Conservation (phyloP, 345 rosid genomes). For the Eucalyptus decipiens region DNA sequence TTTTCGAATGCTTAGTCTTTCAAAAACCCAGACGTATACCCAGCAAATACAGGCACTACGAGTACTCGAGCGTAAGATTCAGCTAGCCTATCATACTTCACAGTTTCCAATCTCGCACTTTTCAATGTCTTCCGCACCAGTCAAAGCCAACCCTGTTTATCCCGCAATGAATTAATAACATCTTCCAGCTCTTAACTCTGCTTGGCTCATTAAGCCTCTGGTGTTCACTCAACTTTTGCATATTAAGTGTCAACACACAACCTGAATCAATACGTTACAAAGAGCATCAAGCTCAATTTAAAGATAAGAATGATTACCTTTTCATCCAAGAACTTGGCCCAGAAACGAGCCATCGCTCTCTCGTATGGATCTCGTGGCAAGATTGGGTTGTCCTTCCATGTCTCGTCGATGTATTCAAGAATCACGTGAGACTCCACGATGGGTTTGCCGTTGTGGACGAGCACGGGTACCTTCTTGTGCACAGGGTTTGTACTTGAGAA, state of each 20-base stretch:
- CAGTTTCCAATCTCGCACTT: not conserved
- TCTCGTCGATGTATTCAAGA: too few relatives aligned
- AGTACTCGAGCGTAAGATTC: too few relatives aligned
- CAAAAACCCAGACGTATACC: not conserved
- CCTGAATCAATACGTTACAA: not conserved
- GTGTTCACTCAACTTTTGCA: not conserved
- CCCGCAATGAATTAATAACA: not conserved
- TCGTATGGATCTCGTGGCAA: too few relatives aligned
- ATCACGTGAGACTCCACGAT: too few relatives aligned
- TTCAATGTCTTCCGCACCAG: not conserved
- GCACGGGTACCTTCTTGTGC: too few relatives aligned
- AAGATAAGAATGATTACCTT: too few relatives aligned
- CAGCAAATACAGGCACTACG: not conserved
- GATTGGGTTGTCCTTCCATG: too few relatives aligned
- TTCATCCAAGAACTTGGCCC: too few relatives aligned
- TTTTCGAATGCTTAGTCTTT: not conserved
- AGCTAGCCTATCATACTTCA: not conserved
- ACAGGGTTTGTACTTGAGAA: too few relatives aligned
- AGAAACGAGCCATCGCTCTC: too few relatives aligned
- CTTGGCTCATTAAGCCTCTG: not conserved
- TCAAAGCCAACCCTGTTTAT: not conserved
- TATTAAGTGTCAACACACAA: not conserved
- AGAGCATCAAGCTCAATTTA: too few relatives aligned
- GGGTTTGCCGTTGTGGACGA: too few relatives aligned
- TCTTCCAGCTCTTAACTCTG: not conserved